phyloP scores from a whole-genome alignment of 441 rosid genomes.

The Syzygium syzygioides region DNA sequence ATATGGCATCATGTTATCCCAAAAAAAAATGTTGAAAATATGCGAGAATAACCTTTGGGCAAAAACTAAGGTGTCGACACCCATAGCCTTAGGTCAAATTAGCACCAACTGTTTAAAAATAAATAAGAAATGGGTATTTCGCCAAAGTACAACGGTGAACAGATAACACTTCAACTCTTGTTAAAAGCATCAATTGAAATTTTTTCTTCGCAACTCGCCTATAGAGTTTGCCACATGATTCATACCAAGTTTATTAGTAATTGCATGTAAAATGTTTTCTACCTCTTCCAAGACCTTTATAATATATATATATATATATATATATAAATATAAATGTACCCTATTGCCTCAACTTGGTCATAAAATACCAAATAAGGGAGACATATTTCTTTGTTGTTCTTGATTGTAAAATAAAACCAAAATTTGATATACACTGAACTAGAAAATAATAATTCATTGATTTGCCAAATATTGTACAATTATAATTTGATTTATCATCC shows the following conservation, averaged over 20 bases:
- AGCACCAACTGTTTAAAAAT: neutral
- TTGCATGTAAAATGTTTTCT: too few species aligned
- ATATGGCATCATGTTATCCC: neutral
- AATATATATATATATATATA: too few species aligned
- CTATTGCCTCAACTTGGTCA: too few species aligned
- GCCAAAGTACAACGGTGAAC: neutral
- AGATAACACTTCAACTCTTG: neutral
- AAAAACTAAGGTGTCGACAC: neutral
- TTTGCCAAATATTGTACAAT: neutral
- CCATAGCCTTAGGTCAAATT: neutral
- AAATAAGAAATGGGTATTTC: neutral
- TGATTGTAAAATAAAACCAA: neutral
- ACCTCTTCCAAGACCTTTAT: too few species aligned
- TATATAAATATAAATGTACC: too few species aligned
- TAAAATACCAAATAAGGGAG: too few species aligned
- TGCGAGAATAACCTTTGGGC: neutral
- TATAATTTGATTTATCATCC: neutral
- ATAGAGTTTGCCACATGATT: too few species aligned
- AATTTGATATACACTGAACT: neutral
- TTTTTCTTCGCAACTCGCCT: too few species aligned
- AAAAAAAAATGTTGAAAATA: neutral
- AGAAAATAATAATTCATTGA: neutral
- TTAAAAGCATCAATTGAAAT: too few species aligned
- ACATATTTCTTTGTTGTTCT: too few species aligned
- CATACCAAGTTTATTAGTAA: too few species aligned